Conservation (phyloP, 2,329 filamentous ascomycete genomes). For the Trichoderma aggressivum region DNA sequence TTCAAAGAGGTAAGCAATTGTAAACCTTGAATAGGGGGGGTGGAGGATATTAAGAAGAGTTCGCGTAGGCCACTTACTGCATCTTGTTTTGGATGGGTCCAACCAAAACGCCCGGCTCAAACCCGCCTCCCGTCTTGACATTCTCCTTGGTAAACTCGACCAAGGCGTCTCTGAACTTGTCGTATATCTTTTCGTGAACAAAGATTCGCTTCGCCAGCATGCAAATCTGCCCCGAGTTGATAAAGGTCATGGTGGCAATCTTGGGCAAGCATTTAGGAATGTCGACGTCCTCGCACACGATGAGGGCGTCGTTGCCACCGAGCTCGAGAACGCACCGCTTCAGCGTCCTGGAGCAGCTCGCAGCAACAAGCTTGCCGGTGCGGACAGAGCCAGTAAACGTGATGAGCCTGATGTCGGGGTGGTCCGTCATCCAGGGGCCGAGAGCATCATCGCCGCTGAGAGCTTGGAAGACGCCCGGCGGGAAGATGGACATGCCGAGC, state of each 20-base stretch:
- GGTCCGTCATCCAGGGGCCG: conserved; percentile 54
- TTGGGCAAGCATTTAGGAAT: conserved; percentile 34
- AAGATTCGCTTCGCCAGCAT: conserved; percentile 58
- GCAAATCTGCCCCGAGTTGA: conserved; percentile 57
- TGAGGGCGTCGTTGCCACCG: conserved; percentile 64
- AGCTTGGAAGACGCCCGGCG: conserved; percentile 59
- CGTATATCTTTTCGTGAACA: conserved; percentile 56
- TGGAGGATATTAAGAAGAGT: background rate
- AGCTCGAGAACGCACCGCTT: conserved; percentile 66
- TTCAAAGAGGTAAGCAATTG: background rate
- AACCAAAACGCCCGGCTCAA: conserved; percentile 41
- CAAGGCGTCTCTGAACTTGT: conserved; percentile 46
- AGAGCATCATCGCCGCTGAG: conserved; percentile 59
- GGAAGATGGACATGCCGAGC: conserved; percentile 54
- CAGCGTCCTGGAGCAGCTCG: conserved; percentile 60
- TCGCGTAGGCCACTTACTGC: conserved; percentile 41
- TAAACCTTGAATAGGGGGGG: background rate
- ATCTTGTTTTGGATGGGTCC: conserved; percentile 59
- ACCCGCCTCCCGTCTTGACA: conserved; percentile 44
- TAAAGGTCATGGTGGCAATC: conserved; percentile 44
- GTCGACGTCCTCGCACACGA: conserved; percentile 46
- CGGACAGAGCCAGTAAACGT: conserved; percentile 70
- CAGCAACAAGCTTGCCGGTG: conserved; percentile 71
- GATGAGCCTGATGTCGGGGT: conserved; percentile 59
- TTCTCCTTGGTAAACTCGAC: conserved; percentile 42